A percentile compares a stretch with the other conserved stretches of the same genome.
phyloP scores from a whole-genome alignment of 208 protist genomes.

The Herpetomonas samuelpessoai region DNA sequence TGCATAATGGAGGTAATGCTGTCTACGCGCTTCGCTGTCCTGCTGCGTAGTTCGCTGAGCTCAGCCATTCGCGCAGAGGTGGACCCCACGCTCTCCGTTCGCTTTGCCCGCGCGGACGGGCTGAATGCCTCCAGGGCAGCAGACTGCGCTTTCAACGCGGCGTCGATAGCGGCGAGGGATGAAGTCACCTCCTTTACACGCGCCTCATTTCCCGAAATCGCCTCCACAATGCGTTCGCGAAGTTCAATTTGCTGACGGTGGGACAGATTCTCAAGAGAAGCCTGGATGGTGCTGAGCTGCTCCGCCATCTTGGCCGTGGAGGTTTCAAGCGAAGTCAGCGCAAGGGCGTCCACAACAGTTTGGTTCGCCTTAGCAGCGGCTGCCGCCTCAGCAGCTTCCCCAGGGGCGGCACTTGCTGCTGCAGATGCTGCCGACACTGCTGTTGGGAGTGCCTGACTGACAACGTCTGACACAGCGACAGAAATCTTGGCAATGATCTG shows the following conservation, averaged over 20 bases:
- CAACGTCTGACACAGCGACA: not conserved
- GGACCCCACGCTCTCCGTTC: not conserved
- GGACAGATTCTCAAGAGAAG: not conserved
- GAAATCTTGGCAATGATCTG: not conserved
- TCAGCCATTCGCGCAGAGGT: constrained; percentile 6
- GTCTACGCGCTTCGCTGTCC: not conserved
- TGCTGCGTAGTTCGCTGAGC: constrained; percentile 11
- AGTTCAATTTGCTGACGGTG: constrained; percentile 11
- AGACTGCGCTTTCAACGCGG: constrained; percentile 14
- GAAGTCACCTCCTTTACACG: constrained; percentile 11
- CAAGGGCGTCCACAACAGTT: not conserved
- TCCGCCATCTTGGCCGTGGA: constrained; percentile 3
- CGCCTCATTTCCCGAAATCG: constrained; percentile 5
- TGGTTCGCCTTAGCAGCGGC: not conserved
- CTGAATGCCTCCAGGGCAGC: constrained; percentile 19
- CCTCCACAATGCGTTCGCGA: constrained; percentile 5
- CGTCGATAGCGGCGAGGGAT: constrained; percentile 17
- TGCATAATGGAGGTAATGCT: not conserved
- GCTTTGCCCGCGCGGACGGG: constrained; percentile 3
- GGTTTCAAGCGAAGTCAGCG: constrained; percentile 11
- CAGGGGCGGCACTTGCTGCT: not conserved
- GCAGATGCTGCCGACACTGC: not conserved
- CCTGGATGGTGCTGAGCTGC: constrained; percentile 18
- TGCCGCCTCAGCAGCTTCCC: not conserved
- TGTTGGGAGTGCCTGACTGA: not conserved